Conservation (phyloP, 805 yeast species). For the Candida sakaeoensis region DNA sequence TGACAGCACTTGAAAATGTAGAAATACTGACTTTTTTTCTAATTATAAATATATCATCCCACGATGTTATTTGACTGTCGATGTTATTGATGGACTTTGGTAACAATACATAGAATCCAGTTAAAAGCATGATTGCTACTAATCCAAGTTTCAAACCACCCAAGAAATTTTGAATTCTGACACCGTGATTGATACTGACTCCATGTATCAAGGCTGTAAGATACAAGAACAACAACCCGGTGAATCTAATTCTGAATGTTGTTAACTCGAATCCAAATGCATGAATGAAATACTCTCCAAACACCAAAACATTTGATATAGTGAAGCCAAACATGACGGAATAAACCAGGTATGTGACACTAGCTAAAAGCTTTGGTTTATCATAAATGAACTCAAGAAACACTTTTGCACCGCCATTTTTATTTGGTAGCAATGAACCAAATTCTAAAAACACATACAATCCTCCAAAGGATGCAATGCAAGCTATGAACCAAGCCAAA, state of each 20-base stretch:
- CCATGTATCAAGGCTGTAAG: constrained; percentile 48
- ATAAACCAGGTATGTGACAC: constrained; percentile 47
- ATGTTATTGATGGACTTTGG: constrained; percentile 44
- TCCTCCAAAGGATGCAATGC: constrained; percentile 62
- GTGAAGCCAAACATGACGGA: constrained; percentile 54
- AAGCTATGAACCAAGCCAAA: constrained; percentile 60
- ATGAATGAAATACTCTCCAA: constrained; percentile 56
- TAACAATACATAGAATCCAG: constrained; percentile 56
- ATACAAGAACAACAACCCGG: constrained; percentile 28
- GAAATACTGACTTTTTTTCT: constrained; percentile 37
- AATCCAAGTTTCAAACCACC: constrained; percentile 60
- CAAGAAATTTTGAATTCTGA: constrained; percentile 55
- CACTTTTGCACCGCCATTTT: constrained; percentile 67
- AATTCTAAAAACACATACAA: constrained; percentile 63
- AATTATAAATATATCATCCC: constrained; percentile 27
- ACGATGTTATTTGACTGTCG: constrained; percentile 39
- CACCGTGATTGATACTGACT: constrained; percentile 55
- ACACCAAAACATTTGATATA: constrained; percentile 52
- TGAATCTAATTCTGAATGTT: constrained; percentile 29
- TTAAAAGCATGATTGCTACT: constrained; percentile 49
- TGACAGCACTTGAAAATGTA: constrained; percentile 50
- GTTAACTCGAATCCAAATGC: constrained; percentile 40
- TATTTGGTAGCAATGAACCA: constrained; percentile 67
- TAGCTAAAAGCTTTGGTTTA: constrained; percentile 53
- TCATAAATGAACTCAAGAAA: constrained; percentile 66